phyloP scores from a whole-genome alignment of 257 asterid species.

The Solanum medicagineum region DNA sequence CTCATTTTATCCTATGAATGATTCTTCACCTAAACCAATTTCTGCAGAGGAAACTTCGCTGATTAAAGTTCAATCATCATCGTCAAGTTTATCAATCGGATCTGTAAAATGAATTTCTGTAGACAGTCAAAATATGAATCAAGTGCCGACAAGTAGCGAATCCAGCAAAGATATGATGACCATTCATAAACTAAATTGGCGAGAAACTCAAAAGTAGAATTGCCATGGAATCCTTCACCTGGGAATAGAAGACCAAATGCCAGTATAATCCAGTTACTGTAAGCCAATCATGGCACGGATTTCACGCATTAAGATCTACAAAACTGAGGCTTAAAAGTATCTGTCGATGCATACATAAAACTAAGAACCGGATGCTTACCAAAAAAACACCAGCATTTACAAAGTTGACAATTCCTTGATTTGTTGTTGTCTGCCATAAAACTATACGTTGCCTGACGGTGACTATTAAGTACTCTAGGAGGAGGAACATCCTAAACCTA shows the following conservation, averaged over 20 bases:
- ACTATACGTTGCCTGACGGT: constrained; percentile 59
- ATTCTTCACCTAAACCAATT: neutral
- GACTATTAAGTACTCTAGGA: constrained; percentile 54
- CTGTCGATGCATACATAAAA: neutral
- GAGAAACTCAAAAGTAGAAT: neutral
- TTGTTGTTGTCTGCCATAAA: constrained; percentile 55
- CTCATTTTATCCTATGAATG: neutral
- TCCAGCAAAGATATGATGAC: too few species aligned
- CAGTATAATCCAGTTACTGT: neutral
- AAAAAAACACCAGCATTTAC: constrained; percentile 78
- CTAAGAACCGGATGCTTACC: constrained; percentile 18
- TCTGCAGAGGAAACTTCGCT: neutral
- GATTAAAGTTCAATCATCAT: neutral
- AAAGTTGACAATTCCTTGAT: constrained; percentile 53
- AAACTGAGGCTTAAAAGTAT: neutral
- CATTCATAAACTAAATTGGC: neutral
- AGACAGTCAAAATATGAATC: neutral
- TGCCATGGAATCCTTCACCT: neutral
- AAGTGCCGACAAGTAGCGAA: too few species aligned
- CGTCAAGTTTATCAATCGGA: neutral
- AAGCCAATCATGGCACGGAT: neutral
- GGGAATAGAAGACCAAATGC: neutral
- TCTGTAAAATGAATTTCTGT: neutral
- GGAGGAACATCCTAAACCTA: constrained; percentile 67
- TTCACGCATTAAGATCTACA: neutral